A percentile compares a stretch with the other conserved stretches of the same genome.
Conservation (phyloP, 1,284 basidiomycete species). For the Leccinum fallax region DNA sequence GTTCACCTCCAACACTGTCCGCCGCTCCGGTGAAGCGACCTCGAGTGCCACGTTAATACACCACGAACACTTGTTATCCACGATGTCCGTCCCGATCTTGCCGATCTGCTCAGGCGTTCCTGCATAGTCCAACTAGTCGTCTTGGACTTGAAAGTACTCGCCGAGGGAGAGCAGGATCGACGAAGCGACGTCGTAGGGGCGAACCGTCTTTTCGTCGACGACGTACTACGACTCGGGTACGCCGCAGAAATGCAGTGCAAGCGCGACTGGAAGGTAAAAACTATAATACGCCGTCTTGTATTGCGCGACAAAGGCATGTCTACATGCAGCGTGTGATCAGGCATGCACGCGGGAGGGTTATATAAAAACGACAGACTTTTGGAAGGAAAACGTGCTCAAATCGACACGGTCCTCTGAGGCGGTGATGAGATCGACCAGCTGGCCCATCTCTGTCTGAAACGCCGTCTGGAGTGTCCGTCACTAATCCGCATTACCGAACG, state of each 20-base stretch:
- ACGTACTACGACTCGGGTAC: slow-evolving; percentile 58
- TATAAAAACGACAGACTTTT: slow-evolving; percentile 64
- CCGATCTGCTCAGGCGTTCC: slow-evolving; percentile 92
- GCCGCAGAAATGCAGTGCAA: slow-evolving; percentile 84
- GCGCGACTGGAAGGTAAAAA: slow-evolving; percentile 97
- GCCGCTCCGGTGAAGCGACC: slow-evolving; percentile 59
- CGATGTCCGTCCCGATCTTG: slow-evolving; percentile 97
- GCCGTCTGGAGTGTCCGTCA: slow-evolving; percentile 52
- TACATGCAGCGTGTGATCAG: slow-evolving; percentile 33
- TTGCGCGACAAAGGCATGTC: slow-evolving; percentile 91
- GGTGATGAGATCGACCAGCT: slow-evolving; percentile 94
- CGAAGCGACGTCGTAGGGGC: slow-evolving; percentile 79
- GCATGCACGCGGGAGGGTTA: background rate
- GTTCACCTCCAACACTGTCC: slow-evolving; percentile 67
- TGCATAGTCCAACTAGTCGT: slow-evolving; percentile 96
- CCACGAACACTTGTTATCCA: slow-evolving; percentile 99
- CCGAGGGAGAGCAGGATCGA: slow-evolving; percentile 91
- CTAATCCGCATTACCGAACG: background rate
- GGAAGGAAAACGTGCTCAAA: slow-evolving; percentile 82
- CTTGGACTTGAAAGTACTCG: slow-evolving; percentile 99
- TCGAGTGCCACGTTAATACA: slow-evolving; percentile 91
- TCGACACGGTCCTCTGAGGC: slow-evolving; percentile 92
- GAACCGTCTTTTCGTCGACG: slow-evolving; percentile 37
- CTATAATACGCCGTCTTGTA: slow-evolving; percentile 99
- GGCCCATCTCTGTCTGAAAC: slow-evolving; percentile 95